Percentiles rank a stretch among this genome's conserved stretches.
Evolutionary conservation across 805 yeast genomes (phyloP).

Genomic region (Candida palmyrensis): DNA sequence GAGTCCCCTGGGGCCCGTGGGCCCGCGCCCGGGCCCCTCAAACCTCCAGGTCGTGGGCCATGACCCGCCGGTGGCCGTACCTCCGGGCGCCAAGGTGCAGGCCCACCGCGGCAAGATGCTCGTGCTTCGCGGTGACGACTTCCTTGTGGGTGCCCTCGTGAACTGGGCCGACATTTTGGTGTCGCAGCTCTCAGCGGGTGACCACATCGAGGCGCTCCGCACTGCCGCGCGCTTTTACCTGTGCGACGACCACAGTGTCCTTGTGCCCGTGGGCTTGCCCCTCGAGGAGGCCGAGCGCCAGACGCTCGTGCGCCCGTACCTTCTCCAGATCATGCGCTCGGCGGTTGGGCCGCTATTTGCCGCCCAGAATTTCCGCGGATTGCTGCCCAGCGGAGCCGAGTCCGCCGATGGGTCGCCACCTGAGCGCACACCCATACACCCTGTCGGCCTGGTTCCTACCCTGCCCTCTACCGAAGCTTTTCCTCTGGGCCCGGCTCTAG

Average conservation of each 20-base stretch:
- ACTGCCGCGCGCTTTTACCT: constrained; percentile 49
- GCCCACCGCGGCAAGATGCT: constrained; percentile 11
- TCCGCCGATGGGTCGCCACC: too few relatives aligned
- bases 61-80: constrained; percentile 1
- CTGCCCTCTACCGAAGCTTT: too few relatives aligned
- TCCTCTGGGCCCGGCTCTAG: too few relatives aligned
- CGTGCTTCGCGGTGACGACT: background rate
- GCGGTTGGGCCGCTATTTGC: constrained; percentile 4
- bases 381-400: too few relatives aligned
- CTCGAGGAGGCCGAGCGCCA: constrained; percentile 38
- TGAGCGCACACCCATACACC: too few relatives aligned
- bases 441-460: too few relatives aligned
- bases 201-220: constrained; percentile 53
- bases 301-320: constrained; percentile 42
- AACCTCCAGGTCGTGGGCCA: constrained; percentile 3
- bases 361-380: background rate
- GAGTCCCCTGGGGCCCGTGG: too few relatives aligned
- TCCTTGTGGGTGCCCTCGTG: constrained; percentile 47
- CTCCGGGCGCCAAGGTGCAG: constrained; percentile 14
- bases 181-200: constrained; percentile 40
- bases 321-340: constrained; percentile 48
- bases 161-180: constrained; percentile 68
- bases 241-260: constrained; percentile 38
- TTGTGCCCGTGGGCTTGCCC: constrained; percentile 57
- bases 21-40: too few relatives aligned